A percentile compares a stretch with the other conserved stretches of the same genome.
Conservation (phyloP, 805 yeast species). For the Candida manassasensis region DNA sequence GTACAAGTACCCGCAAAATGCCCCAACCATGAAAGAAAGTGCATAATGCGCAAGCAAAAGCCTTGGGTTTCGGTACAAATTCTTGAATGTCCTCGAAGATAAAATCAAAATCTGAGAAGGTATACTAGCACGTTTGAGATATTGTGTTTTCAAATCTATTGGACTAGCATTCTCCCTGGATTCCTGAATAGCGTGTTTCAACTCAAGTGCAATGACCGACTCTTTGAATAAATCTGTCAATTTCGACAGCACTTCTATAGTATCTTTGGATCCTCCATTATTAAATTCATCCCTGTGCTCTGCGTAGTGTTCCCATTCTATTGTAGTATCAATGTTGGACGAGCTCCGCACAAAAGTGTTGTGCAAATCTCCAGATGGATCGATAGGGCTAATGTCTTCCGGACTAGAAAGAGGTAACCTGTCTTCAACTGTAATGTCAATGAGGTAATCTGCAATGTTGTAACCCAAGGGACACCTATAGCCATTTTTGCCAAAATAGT, state of each 20-base stretch:
- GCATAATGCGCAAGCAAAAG: slow-evolving; percentile 81
- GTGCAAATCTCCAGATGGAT: slow-evolving; percentile 23
- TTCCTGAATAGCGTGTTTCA: slow-evolving; percentile 33
- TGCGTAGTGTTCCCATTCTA: slow-evolving; percentile 86
- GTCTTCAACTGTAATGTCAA: slow-evolving; percentile 80
- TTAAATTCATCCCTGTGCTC: slow-evolving; percentile 68
- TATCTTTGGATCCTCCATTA: slow-evolving; percentile 18
- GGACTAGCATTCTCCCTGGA: slow-evolving; percentile 19
- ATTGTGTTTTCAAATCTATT: slow-evolving; percentile 27
- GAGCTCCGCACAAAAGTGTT: slow-evolving; percentile 20
- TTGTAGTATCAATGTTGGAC: slow-evolving; percentile 52
- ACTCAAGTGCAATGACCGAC: slow-evolving; percentile 37
- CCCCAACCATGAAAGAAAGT: slow-evolving; percentile 69
- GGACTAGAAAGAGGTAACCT: slow-evolving; percentile 17
- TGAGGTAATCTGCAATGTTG: slow-evolving; percentile 88
- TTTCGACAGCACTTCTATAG: slow-evolving; percentile 21
- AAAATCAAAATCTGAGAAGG: slow-evolving; percentile 65
- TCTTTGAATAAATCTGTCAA: slow-evolving; percentile 33
- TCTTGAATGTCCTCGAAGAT: slow-evolving; percentile 84
- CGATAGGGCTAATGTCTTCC: slow-evolving; percentile 18
- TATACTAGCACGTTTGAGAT: slow-evolving; percentile 51
- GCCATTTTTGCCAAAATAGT: slow-evolving; percentile 72
- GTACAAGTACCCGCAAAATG: slow-evolving; percentile 82
- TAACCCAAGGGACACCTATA: slow-evolving; percentile 83
- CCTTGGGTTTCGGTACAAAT: slow-evolving; percentile 87